phyloP scores from a whole-genome alignment of 495 filamentous ascomycete genomes.

The Cercophora samala region DNA sequence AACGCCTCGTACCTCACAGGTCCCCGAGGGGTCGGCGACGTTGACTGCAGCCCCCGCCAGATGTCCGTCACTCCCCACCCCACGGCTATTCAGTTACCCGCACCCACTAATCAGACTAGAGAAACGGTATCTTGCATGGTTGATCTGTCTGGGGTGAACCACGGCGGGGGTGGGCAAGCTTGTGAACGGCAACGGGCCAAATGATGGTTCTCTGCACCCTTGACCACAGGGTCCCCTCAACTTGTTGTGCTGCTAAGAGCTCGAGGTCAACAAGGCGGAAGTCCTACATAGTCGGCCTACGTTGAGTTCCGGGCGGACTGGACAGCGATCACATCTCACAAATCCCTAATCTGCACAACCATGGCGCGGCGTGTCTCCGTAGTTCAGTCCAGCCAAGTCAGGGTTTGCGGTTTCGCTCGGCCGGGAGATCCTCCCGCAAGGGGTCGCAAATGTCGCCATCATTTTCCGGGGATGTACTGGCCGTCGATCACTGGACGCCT shows the following conservation, averaged over 20 bases:
- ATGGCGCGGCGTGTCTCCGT: background rate
- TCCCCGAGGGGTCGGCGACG: constrained; percentile 5
- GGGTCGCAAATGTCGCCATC: constrained; percentile 12
- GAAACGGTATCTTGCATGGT: background rate
- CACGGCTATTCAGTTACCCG: background rate
- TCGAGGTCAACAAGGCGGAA: background rate
- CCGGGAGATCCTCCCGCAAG: constrained; percentile 7
- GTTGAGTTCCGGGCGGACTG: background rate
- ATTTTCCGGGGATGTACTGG: constrained; percentile 1
- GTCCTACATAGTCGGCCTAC: background rate
- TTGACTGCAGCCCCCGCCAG: background rate
- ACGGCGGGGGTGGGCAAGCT: background rate
- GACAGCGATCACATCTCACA: background rate
- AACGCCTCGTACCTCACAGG: constrained; percentile 3
- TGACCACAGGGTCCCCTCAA: too few species aligned
- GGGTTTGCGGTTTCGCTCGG: background rate
- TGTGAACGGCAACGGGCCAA: too few species aligned
- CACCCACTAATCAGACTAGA: background rate
- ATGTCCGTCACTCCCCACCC: constrained; percentile 3
- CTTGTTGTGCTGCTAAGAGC: too few species aligned
- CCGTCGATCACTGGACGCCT: constrained; percentile 10
- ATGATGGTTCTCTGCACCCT: too few species aligned
- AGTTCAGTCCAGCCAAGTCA: background rate
- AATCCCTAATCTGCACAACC: background rate
- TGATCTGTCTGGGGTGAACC: background rate